Evolutionary conservation across 2,329 filamentous ascomycete genomes (phyloP), one percentile per base, ranked within the genome.

Genomic region (Exophiala calicioides): DNA sequence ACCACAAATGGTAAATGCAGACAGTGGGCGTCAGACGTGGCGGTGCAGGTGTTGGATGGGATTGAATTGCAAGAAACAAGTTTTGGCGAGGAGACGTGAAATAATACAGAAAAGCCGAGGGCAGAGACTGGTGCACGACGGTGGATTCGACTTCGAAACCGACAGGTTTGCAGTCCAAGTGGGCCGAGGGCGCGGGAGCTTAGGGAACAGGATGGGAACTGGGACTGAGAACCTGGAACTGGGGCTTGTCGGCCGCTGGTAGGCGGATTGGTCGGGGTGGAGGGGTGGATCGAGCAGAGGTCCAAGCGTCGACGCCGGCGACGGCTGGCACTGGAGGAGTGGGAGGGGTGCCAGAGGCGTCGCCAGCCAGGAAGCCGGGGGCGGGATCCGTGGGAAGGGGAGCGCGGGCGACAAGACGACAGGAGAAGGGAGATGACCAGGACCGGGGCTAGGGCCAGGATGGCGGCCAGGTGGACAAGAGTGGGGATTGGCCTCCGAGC

Each of bases 81-180:
- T 55, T 55, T 58, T 58, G 54, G 54, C 54, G 54, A 58, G 29
- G 21, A 43, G 43, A 51, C 29, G 36, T 35, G 31, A 30, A 50
- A 53, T 53, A 36, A 56, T 53, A 41, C 33, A 50, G 38, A 38
- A 38, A 51, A 47, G 44, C 46, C 47, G 52, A 56, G 42, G 44
- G 39, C 19, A 30, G 44, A 41, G 34, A 42, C 26, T 36, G 45
- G 41, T 35, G 37, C 30, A 40, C 34, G 34, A 34, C 30, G 16
- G 37, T 41, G 24, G 37, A 41, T 41, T 31, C 37, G 15, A 16
- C 24, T 27, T 7, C 24, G 24, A 27, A 27, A 27, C 24, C 7
- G 24, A 27, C 24, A 12, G 35, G 20, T 18, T 12, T 38, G 35
- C 21, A 19, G 27, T 19, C 35, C 20, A 38, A 38, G 35, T 38